These are phyloP conservation scores for Phaeodactylum tricornutum DNA, from an alignment of 108 stramenopile genomes.

Conservation along the genomic window DNA sequence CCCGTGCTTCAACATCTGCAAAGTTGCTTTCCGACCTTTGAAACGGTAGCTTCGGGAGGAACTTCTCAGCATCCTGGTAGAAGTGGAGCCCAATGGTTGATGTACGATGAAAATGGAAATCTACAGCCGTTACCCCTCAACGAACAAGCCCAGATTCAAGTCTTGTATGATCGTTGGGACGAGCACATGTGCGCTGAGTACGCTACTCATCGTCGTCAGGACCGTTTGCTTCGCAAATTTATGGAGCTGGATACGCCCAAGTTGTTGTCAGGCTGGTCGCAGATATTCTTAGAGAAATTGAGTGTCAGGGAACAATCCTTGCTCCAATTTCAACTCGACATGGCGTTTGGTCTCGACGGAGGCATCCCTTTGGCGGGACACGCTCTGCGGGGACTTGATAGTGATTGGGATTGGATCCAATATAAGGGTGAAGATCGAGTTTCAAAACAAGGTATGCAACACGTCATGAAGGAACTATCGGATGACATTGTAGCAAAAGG, in stretches of 20 bases:
- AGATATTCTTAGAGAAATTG: not conserved
- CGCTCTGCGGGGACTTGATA: conserved; percentile 4
- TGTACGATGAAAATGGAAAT: not conserved
- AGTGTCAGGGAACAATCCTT: not conserved
- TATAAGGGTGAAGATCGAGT: conserved; percentile 5
- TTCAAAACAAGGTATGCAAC: not conserved
- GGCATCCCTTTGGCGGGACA: conserved; percentile 2
- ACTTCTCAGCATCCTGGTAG: conserved; percentile 4
- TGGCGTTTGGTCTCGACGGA: conserved; percentile 5
- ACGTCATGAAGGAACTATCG: not conserved
- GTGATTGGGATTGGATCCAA: conserved; percentile 1
- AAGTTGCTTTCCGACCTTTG: not conserved
- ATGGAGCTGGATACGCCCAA: not conserved
- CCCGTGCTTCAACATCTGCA: conserved; percentile 2
- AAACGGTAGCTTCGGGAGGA: conserved; percentile 2
- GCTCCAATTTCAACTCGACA: conserved; percentile 8
- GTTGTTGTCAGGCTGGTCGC: not conserved
- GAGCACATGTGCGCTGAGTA: not conserved
- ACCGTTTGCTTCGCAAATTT: too few species aligned
- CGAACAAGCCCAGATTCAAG: not conserved
- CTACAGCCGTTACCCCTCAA: not conserved
- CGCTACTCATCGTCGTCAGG: not conserved
- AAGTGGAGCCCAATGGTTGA: conserved; percentile 4
- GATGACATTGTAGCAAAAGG: not conserved
- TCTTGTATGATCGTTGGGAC: conserved; percentile 3